Base-by-base conservation (phyloP, 352 stramenopile species). In the Phytophthora hibernalis region DNA sequence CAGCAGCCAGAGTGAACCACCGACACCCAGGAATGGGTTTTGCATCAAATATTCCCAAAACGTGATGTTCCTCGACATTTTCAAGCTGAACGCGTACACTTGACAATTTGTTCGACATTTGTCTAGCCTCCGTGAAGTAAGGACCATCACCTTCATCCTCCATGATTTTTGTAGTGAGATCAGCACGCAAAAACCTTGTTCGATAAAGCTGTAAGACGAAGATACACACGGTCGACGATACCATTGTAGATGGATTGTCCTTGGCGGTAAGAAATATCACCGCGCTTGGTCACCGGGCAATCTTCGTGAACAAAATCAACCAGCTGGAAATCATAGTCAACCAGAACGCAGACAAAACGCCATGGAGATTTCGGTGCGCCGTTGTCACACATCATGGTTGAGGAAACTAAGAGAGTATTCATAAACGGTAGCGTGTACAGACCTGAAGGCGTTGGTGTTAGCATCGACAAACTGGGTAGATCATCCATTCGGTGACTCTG, bases 271-370 rank as follows among this genome's bases (percentile, higher is more conserved):
- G 61, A 70, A 15, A 73, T 52, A 4, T 53, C 68, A 26, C 61
- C 71, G 8, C 76, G 66, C 10, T 76, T 63, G 0, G 79, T 76
- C 20, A 69, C 42, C 8, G 77, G 70, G 15, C 76, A 83, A 5
- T 75, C 68, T 61, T 86, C 82, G 31, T 89, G 81, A 28, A 90
- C 67, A 50, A 88, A 89, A 45, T 90, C 81, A 16, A 89, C 64
- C 2, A 91, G 53, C 26, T 91, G 81, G 4, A 86, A 77, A 33
- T 90, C 81, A 43, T 87, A 74, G 22, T 88, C 83, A 16, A 91
- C 65, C 6, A 89, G 37, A n/a, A 89, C 38, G 18, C 60, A 74
- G 11, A 85, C 65, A 45, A 88, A 91, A n/a, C 70, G 67, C 81
- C 81, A 90, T 10, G 65, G 66, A 13, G 80, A 79, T 33, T 54